Evolutionary conservation across 768 basidiomycete genomes (phyloP), one percentile per base, ranked within the genome.

Genomic region (Naganishia vaughanmartiniae): DNA sequence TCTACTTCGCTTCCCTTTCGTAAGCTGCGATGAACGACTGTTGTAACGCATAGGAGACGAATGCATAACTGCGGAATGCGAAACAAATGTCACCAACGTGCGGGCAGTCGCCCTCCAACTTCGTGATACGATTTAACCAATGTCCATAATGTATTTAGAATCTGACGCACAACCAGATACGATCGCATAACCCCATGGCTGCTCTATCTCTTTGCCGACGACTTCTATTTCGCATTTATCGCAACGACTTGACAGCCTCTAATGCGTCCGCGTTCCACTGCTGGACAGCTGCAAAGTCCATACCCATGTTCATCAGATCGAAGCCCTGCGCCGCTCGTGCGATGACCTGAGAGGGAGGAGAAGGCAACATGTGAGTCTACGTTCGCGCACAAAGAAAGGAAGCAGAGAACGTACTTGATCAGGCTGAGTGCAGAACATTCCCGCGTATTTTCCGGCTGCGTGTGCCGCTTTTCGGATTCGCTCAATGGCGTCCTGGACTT

Each of bases 401-500:
- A 26, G 10, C 2, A 17, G 24, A 36, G 24, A 4, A 36, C 55
- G 45, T 45, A 69, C 68, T 45, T 69, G 68, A 42, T 74, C 74
- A 4, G 74, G 69, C 12, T 67, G 63, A 14, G 71, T 67, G 39
- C 74, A 74, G 70, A 71, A 73, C 72, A 56, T 65, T 14, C 65
- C 74, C 2, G 74, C 71, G 33, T 70, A 72, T 39, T 76, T 77
- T 2, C 76, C 76, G 24, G 72, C 71, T 3, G 71, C 72, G 57
- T 75, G 71, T 14, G 75, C 74, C 17, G 76, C 76, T 33, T 71
- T 70, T 14, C 68, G 67, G 33, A 77, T 68, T 14, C 71, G 46
- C 28, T 71, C 75, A 51, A 77, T 77, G 14, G 74, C 75, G n/a
- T 71, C 75, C 55, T 75, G 72, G 0, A 76, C 74, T 53, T 72